phyloP scores from a whole-genome alignment of 768 basidiomycete species.

The Xerocomellus chrysenteron region DNA sequence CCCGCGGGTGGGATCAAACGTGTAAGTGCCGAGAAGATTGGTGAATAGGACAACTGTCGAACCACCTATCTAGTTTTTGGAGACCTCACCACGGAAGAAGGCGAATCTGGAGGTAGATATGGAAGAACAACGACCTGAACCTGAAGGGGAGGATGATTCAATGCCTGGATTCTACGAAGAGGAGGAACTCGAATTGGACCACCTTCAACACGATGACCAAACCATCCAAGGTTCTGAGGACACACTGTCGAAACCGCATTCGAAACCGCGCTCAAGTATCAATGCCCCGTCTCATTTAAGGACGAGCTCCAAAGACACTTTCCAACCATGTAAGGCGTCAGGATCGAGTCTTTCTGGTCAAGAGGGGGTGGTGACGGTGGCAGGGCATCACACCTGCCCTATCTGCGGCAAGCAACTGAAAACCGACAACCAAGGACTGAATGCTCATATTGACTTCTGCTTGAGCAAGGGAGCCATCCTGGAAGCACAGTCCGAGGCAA shows the following conservation, averaged over 20 bases:
- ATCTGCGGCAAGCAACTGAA: slow-evolving; percentile 62
- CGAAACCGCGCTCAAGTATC: slow-evolving; percentile 15
- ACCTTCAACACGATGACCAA: slow-evolving; percentile 6
- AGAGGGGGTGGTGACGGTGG: not conserved
- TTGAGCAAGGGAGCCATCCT: slow-evolving; percentile 75
- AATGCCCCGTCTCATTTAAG: not conserved
- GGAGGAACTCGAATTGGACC: slow-evolving; percentile 31
- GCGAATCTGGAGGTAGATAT: slow-evolving; percentile 29
- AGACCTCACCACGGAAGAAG: slow-evolving; percentile 44
- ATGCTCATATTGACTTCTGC: slow-evolving; percentile 89
- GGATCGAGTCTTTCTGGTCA: slow-evolving; percentile 17
- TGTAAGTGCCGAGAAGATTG: slow-evolving; percentile 41
- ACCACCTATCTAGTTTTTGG: slow-evolving; percentile 53
- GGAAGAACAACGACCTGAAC: slow-evolving; percentile 19
- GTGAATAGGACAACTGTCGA: not conserved
- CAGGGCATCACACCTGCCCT: slow-evolving; percentile 56
- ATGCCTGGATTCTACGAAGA: slow-evolving; percentile 60
- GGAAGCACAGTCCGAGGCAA: slow-evolving; percentile 53
- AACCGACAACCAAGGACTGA: slow-evolving; percentile 75
- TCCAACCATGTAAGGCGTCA: slow-evolving; percentile 12
- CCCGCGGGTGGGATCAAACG: slow-evolving; percentile 64
- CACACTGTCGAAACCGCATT: not conserved
- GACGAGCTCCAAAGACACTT: not conserved
- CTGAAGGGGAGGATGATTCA: slow-evolving; percentile 27
- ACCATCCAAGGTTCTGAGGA: slow-evolving; percentile 10